Base-by-base conservation (phyloP, 495 filamentous ascomycete species). In the Hyphodiscus hymeniophilus region DNA sequence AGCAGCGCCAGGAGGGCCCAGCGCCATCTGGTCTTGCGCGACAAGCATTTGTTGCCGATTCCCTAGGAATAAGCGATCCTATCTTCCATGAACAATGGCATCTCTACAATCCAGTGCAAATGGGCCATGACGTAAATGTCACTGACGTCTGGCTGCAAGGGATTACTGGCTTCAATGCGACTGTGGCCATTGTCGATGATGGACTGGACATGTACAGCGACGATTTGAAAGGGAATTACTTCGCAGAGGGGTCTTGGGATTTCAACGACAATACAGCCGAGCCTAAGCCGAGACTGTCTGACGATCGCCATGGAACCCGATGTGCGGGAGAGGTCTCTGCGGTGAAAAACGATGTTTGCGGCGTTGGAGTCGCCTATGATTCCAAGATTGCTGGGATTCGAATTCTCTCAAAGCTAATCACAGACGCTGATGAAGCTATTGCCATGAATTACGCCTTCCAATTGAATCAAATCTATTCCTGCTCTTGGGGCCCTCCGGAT, bases 71-170 rank as follows among this genome's bases (percentile, higher is more conserved):
- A 55, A 66, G 66, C 16, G 92, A 98, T 59, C 92, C 92, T 16
- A 92, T 94, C 23, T 98, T 96, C 65, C 65, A 73, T 13, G 84
- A 92, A 35, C 92, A 98, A 63, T 98, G 92, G 92, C 92, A 98
- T 76, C 70, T 98, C 11, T 84, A 81, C 67, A 98, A 98, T 61
- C 73, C 82, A 1, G 58, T 83, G 7, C 80, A 94, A 59, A 58
- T 78, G 12, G 91, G 90, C 11, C 86, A 97, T 65, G 91, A 97
- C 63, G 73, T 98, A 36, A 98, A 98, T 60, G 89, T 97, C 24
- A 92, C 89, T 1, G 89, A 80, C 24, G 66, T 96, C 15, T 98
- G 92, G 92, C 60, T 86, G 52, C 76, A 90, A 49, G 90, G 90
- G n/a, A 82, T 95, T 30, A 98, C 94, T 0, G 92, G 92, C 21